Percentiles rank a stretch among this genome's conserved stretches.
phyloP scores from a whole-genome alignment of 2,329 filamentous ascomycete species.

The Pseudogymnoascus sp. region DNA sequence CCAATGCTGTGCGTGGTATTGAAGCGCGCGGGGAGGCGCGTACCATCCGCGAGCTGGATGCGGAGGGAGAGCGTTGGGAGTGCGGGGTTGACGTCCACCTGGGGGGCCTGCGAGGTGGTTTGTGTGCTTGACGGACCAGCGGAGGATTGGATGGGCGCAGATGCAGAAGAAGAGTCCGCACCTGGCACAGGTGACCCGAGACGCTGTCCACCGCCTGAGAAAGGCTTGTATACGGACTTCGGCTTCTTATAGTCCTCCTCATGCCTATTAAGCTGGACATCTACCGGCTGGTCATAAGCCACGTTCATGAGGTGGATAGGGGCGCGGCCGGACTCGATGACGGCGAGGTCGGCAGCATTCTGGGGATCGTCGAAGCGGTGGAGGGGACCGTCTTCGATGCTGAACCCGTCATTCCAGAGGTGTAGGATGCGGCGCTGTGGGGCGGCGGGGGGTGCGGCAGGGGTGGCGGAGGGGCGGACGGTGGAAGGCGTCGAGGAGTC shows the following conservation, averaged over 20 bases:
- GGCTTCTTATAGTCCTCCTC: constrained; percentile 66
- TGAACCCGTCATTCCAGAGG: constrained; percentile 79
- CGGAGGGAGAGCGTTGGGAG: constrained; percentile 65
- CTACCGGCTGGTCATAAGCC: constrained; percentile 64
- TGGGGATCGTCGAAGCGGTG: constrained; percentile 72
- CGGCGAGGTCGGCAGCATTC: constrained; percentile 63
- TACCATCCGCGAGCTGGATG: constrained; percentile 72
- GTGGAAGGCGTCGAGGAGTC: no score
- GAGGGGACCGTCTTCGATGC: constrained; percentile 72
- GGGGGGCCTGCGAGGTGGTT: constrained; percentile 24
- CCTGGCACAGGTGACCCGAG: constrained; percentile 73
- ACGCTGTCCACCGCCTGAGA: constrained; percentile 63
- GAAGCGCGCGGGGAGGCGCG: constrained; percentile 70
- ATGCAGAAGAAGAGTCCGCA: constrained; percentile 32
- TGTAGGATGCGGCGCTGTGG: constrained; percentile 65
- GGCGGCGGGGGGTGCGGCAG: constrained; percentile 32
- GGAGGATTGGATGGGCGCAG: constrained; percentile 25
- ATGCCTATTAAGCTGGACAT: constrained; percentile 68
- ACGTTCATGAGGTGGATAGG: constrained; percentile 75
- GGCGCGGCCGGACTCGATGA: constrained; percentile 71
- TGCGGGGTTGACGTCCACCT: constrained; percentile 52
- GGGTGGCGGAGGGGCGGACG: constrained; percentile 43
- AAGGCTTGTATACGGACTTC: constrained; percentile 71
- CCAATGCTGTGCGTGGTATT: constrained; percentile 72
- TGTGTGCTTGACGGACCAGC: constrained; percentile 29